These are phyloP conservation scores for Dendrothele bispora DNA, from an alignment of 768 basidiomycete species.

Conservation along the genomic window DNA sequence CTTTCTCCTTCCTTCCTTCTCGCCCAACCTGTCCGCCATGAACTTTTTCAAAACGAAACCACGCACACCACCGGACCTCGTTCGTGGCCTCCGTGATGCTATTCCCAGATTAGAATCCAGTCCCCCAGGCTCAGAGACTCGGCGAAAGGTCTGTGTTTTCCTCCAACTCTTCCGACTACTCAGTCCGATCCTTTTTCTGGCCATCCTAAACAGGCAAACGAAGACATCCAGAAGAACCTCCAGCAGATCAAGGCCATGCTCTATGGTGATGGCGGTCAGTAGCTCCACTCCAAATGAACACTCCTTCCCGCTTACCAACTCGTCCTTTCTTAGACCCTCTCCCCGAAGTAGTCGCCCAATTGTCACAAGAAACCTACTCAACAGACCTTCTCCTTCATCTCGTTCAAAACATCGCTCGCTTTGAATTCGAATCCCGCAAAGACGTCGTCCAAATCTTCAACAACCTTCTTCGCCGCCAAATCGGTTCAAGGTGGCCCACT, in stretches of 20 bases:
- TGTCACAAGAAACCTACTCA: constrained; percentile 94
- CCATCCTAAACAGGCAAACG: constrained; percentile 60
- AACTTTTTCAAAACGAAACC: constrained; percentile 96
- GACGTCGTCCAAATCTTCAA: constrained; percentile 88
- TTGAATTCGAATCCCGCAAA: constrained; percentile 93
- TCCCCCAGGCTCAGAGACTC: constrained; percentile 71
- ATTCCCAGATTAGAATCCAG: constrained; percentile 74
- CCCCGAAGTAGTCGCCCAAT: constrained; percentile 89
- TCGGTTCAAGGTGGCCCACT: constrained; percentile 93
- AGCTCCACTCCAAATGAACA: constrained; percentile 1
- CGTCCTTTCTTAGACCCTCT: constrained; percentile 59
- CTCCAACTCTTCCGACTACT: neutral
- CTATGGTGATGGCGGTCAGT: constrained; percentile 80
- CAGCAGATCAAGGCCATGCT: constrained; percentile 88
- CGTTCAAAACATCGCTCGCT: constrained; percentile 77
- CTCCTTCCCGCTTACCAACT: constrained; percentile 1
- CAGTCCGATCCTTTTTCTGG: neutral
- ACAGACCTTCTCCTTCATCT: constrained; percentile 83
- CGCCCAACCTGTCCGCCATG: constrained; percentile 42
- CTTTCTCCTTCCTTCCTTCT: neutral
- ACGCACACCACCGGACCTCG: constrained; percentile 84
- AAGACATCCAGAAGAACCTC: constrained; percentile 87
- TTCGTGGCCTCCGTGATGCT: constrained; percentile 77
- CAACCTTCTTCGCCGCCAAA: constrained; percentile 85
- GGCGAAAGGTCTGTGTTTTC: constrained; percentile 65